Evolutionary conservation across 148 eudicot genomes (phyloP), one percentile per base, ranked within the genome.

Genomic region (Chenopodium berlandieri): DNA sequence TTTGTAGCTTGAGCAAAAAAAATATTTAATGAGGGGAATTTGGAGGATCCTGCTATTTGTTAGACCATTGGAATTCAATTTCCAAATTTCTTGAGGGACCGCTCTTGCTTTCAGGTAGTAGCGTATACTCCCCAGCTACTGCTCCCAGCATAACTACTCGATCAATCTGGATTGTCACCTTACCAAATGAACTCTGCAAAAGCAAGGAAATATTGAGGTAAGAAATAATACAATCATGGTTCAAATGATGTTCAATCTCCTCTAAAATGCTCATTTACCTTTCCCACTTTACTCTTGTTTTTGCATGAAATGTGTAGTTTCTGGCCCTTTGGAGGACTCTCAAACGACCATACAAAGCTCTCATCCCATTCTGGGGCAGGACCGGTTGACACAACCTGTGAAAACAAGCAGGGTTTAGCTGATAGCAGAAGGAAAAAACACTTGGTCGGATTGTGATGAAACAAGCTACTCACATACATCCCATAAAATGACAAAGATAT

Each of bases 231-330:
- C 4, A 54, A 23, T n/a, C 50, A 80, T 48, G 34, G 34, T 31
- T 34, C 19, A 44, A 40, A 52, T 60, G 32, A 54, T 13, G 30
- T 66, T 68, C 46, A 46, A 25, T 44, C 8, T n/a, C 20, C 14
- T 65, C 37, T 16, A 14, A 20, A 54, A 31, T 62, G 52, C 34
- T 69, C 31, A 52, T 48, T 86, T 89, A 92, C 99, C 99, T 96
- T 96, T 75, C 99, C 99, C 86, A 96, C 94, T 87, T 96, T 96
- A 95, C 99, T 96, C 90, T 96, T 96, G 82, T 96, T 96, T 88
- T 94, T 96, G 95, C 99, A 96, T 27, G 99, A 96, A 68, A 96
- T 96, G 79, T 91, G 97, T 84, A 96, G 91, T 86, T 96, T 94
- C 84, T 96, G 99, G 83, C 99, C 99, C 83, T 96, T 92, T 6